Evolutionary conservation across 148 eudicot species (phyloP).

Genomic region (Drosera capensis): DNA sequence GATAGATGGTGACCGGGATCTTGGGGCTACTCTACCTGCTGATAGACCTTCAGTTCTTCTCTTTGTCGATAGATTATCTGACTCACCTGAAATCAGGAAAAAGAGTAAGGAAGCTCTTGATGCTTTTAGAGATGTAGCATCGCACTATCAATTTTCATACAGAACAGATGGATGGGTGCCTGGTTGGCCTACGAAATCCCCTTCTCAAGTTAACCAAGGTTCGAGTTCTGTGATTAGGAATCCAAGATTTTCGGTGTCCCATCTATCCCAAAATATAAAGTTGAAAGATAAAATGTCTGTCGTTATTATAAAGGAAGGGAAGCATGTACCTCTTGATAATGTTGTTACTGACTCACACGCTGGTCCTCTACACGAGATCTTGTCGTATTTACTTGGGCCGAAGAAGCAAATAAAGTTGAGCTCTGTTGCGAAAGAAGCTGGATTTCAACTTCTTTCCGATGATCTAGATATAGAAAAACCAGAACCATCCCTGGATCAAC

Average conservation of each 20-base stretch:
- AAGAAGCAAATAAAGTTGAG: slow-evolving; percentile 47
- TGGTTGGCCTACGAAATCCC: slow-evolving; percentile 16
- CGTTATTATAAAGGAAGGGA: slow-evolving; percentile 43
- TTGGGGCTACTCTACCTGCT: slow-evolving; percentile 41
- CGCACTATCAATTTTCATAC: slow-evolving; percentile 15
- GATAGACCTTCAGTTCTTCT: slow-evolving; percentile 67
- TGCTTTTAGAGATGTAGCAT: slow-evolving; percentile 47
- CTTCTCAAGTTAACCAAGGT: slow-evolving; percentile 17
- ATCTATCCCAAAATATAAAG: slow-evolving; percentile 22
- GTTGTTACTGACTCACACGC: slow-evolving; percentile 28
- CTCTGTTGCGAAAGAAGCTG: slow-evolving; percentile 71
- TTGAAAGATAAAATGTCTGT: slow-evolving; percentile 53
- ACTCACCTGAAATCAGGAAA: slow-evolving; percentile 25
- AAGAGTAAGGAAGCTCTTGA: slow-evolving; percentile 48
- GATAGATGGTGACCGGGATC: slow-evolving; percentile 24
- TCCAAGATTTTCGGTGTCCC: slow-evolving; percentile 22
- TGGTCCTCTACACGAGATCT: slow-evolving; percentile 58
- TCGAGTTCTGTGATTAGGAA: slow-evolving; percentile 15
- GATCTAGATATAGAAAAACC: slow-evolving; percentile 45
- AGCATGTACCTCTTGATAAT: slow-evolving; percentile 31
- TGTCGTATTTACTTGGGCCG: slow-evolving; percentile 36
- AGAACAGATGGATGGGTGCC: slow-evolving; percentile 12
- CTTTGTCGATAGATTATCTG: slow-evolving; percentile 66
- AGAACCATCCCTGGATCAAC: slow-evolving; percentile 24
- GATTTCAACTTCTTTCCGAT: slow-evolving; percentile 81